Evolutionary conservation across 2,329 filamentous ascomycete species (phyloP), one percentile per base, ranked within the genome.

Genomic region (Purpureocillium lavendulum): DNA sequence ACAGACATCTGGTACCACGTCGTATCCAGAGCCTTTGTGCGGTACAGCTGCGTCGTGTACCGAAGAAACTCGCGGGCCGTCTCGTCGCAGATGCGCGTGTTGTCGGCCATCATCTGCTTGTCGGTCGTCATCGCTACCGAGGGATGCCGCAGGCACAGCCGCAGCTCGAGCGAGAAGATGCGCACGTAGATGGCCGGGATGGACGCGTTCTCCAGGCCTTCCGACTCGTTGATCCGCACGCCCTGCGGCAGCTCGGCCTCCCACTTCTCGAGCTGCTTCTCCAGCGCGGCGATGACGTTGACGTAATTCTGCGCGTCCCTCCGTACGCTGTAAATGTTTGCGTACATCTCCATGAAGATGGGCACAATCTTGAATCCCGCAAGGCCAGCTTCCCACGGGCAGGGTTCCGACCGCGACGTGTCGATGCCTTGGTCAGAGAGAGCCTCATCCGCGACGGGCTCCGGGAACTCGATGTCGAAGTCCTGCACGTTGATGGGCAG

Each of bases 1-100:
- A 85, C 73, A 0, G 84, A 80, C 36, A 78, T 71, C 35, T 82
- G 81, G 50, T 85, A 84, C 83, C 84, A 89, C 1, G 84, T 87
- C 2, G 82, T 85, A 52, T 90, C 85, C 4, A 89, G 62, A 33
- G 77, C 79, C 52, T 82, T 84, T 41, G 80, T 66, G 48, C 70
- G 71, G 42, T 76, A 73, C 35, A 89, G 60, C 39, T 76, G 66
- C 16, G 69, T 66, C 6, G 80, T 75, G 18, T 73, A 69, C 16
- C 68, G 65, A 3, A 89, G 65, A 60, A 87, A 76, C 44, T 80
- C 73, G 35, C 73, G 70, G 6, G 82, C 74, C 9, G 77, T 76
- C 36, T 80, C 73, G 28, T 86, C 73, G 54, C 82, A 87, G 33
- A 83, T 73, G 33, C 69, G 70, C 39, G 79, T 73, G 47, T 82